These are phyloP conservation scores for Umbelopsis isabellina DNA, from an alignment of 192 early-diverging fungal species.

Conservation along the genomic window DNA sequence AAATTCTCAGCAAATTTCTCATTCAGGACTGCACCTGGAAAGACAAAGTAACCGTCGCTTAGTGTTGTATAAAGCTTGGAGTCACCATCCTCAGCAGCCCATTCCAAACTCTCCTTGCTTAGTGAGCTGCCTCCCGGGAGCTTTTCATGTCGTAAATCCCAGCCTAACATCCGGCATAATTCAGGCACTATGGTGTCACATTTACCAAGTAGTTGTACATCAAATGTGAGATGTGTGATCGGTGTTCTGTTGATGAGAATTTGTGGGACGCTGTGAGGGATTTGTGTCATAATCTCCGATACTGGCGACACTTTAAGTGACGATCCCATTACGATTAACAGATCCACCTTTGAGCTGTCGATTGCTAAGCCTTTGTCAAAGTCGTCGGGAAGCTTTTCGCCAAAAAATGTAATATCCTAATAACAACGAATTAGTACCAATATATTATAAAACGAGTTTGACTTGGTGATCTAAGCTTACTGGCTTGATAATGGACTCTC, in stretches of 20 bases:
- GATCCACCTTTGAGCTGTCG: constrained; percentile 80
- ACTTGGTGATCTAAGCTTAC: constrained; percentile 10
- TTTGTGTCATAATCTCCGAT: constrained; percentile 82
- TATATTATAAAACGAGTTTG: too few species aligned
- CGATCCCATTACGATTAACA: constrained; percentile 95
- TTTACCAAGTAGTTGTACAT: constrained; percentile 85
- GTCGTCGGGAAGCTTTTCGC: constrained; percentile 83
- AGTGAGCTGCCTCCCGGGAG: constrained; percentile 59
- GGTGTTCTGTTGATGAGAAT: constrained; percentile 92
- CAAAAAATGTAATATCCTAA: constrained; percentile 94
- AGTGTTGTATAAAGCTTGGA: constrained; percentile 22
- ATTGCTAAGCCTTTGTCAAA: constrained; percentile 74
- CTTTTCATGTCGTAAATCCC: constrained; percentile 74
- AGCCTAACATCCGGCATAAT: constrained; percentile 69
- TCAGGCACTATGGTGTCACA: constrained; percentile 84
- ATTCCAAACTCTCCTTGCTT: constrained; percentile 37
- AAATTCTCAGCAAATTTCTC: constrained; percentile 22
- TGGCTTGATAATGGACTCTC: constrained; percentile 83
- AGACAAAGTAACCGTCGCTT: constrained; percentile 44
- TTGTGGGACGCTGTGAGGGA: constrained; percentile 84
- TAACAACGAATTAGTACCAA: not conserved
- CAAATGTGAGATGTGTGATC: constrained; percentile 86
- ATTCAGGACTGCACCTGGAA: constrained; percentile 51
- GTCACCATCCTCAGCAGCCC: not conserved
- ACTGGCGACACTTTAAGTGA: constrained; percentile 96